Evolutionary conservation across 169 alveolate species (phyloP).

Genomic region (Plasmodium coatneyi): DNA sequence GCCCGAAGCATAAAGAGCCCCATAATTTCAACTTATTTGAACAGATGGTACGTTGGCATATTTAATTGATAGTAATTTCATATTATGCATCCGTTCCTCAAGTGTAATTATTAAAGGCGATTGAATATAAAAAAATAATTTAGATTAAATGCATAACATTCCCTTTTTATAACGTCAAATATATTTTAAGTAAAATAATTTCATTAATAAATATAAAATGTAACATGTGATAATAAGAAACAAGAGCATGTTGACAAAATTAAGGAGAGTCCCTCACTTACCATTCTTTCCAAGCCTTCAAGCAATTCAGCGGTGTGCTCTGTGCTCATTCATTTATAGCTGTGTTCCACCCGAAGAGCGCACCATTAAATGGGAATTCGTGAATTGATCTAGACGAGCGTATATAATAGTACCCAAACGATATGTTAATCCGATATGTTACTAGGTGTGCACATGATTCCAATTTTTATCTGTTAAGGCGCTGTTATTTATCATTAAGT

Average conservation of each 20-base stretch:
- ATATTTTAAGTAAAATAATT: background rate
- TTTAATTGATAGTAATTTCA: background rate
- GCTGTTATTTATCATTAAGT: background rate
- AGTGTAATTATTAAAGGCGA: background rate
- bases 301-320: background rate
- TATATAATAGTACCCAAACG: background rate
- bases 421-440: background rate
- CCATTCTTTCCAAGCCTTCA: background rate
- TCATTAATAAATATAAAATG: background rate
- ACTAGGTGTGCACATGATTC: background rate
- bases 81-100: background rate
- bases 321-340: background rate
- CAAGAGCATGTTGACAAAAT: background rate
- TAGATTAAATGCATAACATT: background rate
- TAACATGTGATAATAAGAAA: background rate
- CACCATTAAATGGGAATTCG: background rate
- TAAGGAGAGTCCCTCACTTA: background rate
- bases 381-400: background rate
- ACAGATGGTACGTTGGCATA: background rate
- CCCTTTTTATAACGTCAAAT: background rate
- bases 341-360: background rate
- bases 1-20: background rate
- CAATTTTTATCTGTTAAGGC: background rate
- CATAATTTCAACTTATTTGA: background rate
- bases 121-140: background rate